Conservation (phyloP, 768 basidiomycete genomes). For the Russula emetica region DNA sequence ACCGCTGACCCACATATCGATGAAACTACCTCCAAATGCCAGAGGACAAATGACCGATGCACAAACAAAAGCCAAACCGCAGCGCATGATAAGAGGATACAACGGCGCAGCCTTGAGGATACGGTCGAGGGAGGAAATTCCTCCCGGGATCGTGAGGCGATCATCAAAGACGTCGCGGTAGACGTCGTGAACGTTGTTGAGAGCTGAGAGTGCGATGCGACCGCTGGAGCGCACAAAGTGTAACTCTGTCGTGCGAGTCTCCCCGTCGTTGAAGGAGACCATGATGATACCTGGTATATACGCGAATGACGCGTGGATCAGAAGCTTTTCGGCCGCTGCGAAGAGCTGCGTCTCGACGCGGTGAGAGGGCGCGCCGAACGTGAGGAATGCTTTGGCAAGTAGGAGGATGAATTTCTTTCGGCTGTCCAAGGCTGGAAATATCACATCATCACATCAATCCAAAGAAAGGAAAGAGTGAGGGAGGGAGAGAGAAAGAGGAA, state of each 20-base stretch:
- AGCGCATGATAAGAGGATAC: slow-evolving; percentile 63
- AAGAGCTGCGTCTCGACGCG: slow-evolving; percentile 85
- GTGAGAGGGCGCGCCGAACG: slow-evolving; percentile 94
- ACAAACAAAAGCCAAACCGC: slow-evolving; percentile 69
- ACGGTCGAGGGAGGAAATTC: slow-evolving; percentile 59
- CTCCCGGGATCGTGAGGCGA: slow-evolving; percentile 66
- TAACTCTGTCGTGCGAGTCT: slow-evolving; percentile 68
- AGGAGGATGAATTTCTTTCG: slow-evolving; percentile 73
- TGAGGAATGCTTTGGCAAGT: slow-evolving; percentile 80
- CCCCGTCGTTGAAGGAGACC: slow-evolving; percentile 74
- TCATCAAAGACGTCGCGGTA: slow-evolving; percentile 88
- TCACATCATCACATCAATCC: too few species aligned
- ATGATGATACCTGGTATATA: slow-evolving; percentile 78
- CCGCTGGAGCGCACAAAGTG: slow-evolving; percentile 82
- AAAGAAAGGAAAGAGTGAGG: neutral
- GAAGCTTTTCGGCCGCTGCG: slow-evolving; percentile 73
- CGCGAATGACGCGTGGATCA: slow-evolving; percentile 76
- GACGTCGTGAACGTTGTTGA: slow-evolving; percentile 77
- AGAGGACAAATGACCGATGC: slow-evolving; percentile 79
- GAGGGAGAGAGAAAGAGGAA: too few species aligned
- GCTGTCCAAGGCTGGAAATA: slow-evolving; percentile 7
- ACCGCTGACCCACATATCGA: slow-evolving; percentile 83
- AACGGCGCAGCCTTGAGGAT: slow-evolving; percentile 62
- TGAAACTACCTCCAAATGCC: slow-evolving; percentile 73
- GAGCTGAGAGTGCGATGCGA: slow-evolving; percentile 73